Conservation (phyloP, 176 grass and related monocot species). For the Musa acuminata region DNA sequence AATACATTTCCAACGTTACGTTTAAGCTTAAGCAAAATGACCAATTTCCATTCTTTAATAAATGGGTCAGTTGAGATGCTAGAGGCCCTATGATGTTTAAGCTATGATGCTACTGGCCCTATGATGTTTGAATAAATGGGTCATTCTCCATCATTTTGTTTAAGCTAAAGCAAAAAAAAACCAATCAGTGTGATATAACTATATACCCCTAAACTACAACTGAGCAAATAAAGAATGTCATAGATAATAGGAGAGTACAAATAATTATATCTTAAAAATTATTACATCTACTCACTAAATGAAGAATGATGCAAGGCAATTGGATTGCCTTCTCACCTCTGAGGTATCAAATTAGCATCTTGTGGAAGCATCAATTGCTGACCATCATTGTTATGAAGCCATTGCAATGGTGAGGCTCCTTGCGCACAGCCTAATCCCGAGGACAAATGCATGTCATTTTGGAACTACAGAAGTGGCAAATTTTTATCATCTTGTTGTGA, state of each 20-base stretch:
- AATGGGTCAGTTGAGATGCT: not conserved
- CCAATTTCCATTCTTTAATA: not conserved
- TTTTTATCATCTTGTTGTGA: constrained; percentile 5
- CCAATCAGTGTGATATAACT: not conserved
- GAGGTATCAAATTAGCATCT: constrained; percentile 44
- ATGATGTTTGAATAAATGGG: too few species aligned
- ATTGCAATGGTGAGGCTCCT: constrained; percentile 21
- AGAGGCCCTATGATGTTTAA: not conserved
- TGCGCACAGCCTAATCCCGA: constrained; percentile 32
- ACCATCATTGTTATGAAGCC: constrained; percentile 37
- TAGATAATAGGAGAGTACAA: not conserved
- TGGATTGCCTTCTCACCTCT: constrained; percentile 34
- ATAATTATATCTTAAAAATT: not conserved
- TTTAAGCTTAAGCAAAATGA: not conserved
- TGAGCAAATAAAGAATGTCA: not conserved
- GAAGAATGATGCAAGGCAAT: not conserved
- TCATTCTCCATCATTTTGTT: too few species aligned
- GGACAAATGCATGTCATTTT: constrained; percentile 51
- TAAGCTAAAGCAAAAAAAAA: too few species aligned
- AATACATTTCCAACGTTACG: not conserved
- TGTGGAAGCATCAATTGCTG: constrained; percentile 41
- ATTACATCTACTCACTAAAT: not conserved
- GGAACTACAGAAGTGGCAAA: constrained; percentile 33
- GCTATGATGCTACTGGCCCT: too few species aligned
- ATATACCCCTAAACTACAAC: not conserved